Evolutionary conservation across 202 grass and related monocot species (phyloP).

Genomic region (Musa balbisiana): DNA sequence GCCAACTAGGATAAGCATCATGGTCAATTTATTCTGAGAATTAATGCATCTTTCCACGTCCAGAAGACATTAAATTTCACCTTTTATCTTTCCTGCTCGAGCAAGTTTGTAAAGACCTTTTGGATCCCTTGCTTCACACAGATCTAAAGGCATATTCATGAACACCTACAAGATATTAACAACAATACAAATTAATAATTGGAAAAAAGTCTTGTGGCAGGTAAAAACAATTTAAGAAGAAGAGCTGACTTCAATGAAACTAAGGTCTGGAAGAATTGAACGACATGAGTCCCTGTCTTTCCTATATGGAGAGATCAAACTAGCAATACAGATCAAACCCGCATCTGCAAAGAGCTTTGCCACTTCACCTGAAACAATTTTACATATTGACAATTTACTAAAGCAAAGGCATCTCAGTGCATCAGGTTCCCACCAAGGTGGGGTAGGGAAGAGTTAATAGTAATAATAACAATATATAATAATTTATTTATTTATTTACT

Average conservation of each 20-base stretch:
- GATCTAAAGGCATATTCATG: slow-evolving; percentile 93
- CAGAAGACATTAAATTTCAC: slow-evolving; percentile 27
- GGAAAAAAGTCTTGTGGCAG: background rate
- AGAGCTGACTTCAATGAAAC: slow-evolving; percentile 74
- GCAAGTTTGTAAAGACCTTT: slow-evolving; percentile 99
- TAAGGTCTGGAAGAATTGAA: slow-evolving; percentile 57
- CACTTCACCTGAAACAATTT: slow-evolving; percentile 60
- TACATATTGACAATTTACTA: too few species aligned
- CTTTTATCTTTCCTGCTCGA: slow-evolving; percentile 90
- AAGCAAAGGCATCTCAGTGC: slow-evolving; percentile 12
- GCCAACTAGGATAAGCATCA: background rate
- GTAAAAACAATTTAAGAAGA: slow-evolving; percentile 13
- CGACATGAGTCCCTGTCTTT: slow-evolving; percentile 70
- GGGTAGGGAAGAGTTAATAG: too few species aligned
- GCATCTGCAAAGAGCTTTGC: slow-evolving; percentile 91
- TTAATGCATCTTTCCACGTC: background rate
- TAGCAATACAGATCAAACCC: slow-evolving; percentile 85
- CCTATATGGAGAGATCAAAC: slow-evolving; percentile 94
- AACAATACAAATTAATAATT: slow-evolving; percentile 2
- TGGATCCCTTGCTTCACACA: slow-evolving; percentile 88
- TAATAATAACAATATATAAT: too few species aligned
- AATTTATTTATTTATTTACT: too few species aligned
- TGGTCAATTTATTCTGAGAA: background rate
- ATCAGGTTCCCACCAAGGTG: too few species aligned
- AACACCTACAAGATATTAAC: slow-evolving; percentile 50